Evolutionary conservation across 768 basidiomycete species (phyloP).

Genomic region (Suillus spraguei): DNA sequence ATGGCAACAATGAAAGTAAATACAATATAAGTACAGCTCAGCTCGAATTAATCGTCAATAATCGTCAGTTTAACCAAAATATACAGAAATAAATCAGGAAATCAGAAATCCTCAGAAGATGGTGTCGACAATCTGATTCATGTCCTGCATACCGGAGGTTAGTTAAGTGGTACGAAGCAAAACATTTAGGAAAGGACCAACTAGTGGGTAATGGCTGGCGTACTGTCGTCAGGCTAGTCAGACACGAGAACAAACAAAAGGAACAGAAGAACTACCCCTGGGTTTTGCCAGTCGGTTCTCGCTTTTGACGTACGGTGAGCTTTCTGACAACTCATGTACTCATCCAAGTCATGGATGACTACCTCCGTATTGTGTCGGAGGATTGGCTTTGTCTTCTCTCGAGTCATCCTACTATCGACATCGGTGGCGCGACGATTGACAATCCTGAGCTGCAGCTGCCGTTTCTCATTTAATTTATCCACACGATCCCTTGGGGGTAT

Average conservation of each 20-base stretch:
- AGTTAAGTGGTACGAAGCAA: not conserved
- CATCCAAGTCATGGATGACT: constrained; percentile 12
- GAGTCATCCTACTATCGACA: constrained; percentile 9
- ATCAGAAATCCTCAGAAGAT: constrained; percentile 1
- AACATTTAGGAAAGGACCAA: not conserved
- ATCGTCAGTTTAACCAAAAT: not conserved
- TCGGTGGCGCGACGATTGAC: constrained; percentile 19
- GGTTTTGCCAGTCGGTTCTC: constrained; percentile 1
- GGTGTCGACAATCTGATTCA: constrained; percentile 2
- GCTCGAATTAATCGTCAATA: not conserved
- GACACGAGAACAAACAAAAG: not conserved
- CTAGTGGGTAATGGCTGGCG: constrained; percentile 15
- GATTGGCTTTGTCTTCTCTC: constrained; percentile 11
- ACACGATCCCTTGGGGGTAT: constrained; percentile 20
- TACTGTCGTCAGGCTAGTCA: constrained; percentile 11
- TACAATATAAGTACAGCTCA: not conserved
- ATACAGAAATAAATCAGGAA: not conserved
- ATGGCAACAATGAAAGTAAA: not conserved
- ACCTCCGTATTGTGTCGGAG: constrained; percentile 20
- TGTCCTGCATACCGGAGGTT: not conserved
- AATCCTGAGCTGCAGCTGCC: constrained; percentile 11
- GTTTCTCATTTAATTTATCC: constrained; percentile 19
- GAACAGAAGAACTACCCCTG: not conserved
- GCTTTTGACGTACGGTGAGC: not conserved
- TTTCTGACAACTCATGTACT: constrained; percentile 3